phyloP scores from a whole-genome alignment of 148 eudicot species.

The Rhododendron mucronatum region DNA sequence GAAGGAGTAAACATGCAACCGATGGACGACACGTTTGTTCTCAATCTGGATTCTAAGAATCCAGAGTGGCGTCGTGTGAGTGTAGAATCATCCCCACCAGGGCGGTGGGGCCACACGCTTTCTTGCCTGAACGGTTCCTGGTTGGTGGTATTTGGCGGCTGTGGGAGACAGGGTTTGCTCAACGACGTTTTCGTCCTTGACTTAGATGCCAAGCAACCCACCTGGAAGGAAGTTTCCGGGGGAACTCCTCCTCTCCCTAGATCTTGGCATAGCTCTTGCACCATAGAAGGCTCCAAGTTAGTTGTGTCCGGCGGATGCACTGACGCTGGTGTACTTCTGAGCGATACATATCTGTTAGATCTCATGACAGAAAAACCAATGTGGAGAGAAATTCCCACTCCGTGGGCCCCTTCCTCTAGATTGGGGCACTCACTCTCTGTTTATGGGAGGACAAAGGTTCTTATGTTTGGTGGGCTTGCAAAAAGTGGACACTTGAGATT shows the following conservation, averaged over 20 bases:
- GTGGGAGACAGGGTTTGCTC: constrained; percentile 66
- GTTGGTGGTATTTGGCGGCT: constrained; percentile 78
- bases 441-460: constrained; percentile 57
- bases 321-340: constrained; percentile 73
- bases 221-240: constrained; percentile 69
- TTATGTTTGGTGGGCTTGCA: constrained; percentile 82
- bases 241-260: constrained; percentile 72
- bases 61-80: constrained; percentile 76
- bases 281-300: constrained; percentile 74
- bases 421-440: constrained; percentile 77
- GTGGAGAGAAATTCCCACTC: constrained; percentile 69
- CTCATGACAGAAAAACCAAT: constrained; percentile 54
- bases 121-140: constrained; percentile 66
- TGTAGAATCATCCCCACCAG: constrained; percentile 74
- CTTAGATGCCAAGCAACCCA: constrained; percentile 74
- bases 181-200: constrained; percentile 82
- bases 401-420: constrained; percentile 70
- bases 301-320: constrained; percentile 89
- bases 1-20: constrained; percentile 91
- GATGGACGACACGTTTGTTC: constrained; percentile 82
- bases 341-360: constrained; percentile 64
- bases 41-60: constrained; percentile 56
- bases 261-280: constrained; percentile 93
- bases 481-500: constrained; percentile 62
- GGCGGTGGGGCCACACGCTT: constrained; percentile 89